Percentiles rank a stretch among this genome's conserved stretches.
Conservation (phyloP, 2,329 filamentous ascomycete genomes). For the Hypoxylon sp. region DNA sequence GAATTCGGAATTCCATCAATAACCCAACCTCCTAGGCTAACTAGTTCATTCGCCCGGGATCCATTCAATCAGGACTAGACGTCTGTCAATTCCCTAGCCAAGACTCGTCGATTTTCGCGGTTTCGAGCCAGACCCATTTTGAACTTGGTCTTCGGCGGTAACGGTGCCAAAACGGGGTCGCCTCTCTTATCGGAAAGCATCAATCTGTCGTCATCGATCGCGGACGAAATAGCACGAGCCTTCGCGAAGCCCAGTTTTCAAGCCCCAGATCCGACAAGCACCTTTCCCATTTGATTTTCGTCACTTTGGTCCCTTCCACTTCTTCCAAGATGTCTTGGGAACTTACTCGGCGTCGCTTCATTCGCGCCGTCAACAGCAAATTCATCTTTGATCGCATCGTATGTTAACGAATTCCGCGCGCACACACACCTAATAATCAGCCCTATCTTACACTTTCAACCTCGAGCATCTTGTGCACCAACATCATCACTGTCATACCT, state of each 20-base stretch:
- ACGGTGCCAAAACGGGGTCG: conserved; percentile 31
- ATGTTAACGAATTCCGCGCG: conserved; percentile 58
- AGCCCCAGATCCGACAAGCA: conserved; percentile 29
- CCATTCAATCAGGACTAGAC: conserved; percentile 5
- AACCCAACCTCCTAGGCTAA: conserved; percentile 1
- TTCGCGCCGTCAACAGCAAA: conserved; percentile 77
- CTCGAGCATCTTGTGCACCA: conserved; percentile 31
- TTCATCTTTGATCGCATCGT: conserved; percentile 82
- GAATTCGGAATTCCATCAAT: conserved; percentile 15
- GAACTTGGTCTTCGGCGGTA: conserved; percentile 22
- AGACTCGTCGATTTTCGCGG: conserved; percentile 17
- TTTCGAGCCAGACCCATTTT: conserved; percentile 23
- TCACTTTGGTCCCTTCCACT: conserved; percentile 15
- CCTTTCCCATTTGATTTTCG: conserved; percentile 30
- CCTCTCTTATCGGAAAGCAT: conserved; percentile 42
- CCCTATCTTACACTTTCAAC: conserved; percentile 10
- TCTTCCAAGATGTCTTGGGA: conserved; percentile 69
- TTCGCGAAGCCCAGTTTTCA: conserved; percentile 41
- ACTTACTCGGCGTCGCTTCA: conserved; percentile 71
- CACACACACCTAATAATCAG: conserved; percentile 18
- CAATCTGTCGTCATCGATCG: conserved; percentile 49
- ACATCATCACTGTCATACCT: conserved; percentile 3
- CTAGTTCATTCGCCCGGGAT: conserved; percentile 6
- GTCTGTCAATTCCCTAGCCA: conserved; percentile 3
- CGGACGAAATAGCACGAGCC: conserved; percentile 25